Base-by-base conservation (phyloP, 768 basidiomycete species). In the Rhodotorula toruloides region DNA sequence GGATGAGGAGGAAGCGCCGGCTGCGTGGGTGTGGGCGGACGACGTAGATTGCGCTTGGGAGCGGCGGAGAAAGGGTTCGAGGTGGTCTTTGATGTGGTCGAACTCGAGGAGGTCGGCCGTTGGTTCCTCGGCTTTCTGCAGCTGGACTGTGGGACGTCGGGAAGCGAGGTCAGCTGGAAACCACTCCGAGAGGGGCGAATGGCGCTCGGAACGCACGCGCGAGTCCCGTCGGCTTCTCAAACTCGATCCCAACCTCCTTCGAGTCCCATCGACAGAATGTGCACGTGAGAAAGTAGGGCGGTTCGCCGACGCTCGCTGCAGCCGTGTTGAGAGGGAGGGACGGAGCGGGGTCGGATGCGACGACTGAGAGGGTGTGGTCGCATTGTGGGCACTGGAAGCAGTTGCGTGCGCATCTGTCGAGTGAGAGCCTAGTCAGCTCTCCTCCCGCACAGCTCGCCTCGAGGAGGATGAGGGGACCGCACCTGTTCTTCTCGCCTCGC, bases 321-420 rank as follows among this genome's bases (percentile, higher is more conserved):
- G 75, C 62, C 3, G 57, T 34, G 40, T 39, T 53, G 65, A 53
- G 61, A 2, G 71, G 53, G n/a, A 58, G 44, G 1, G 55, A 36
- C n/a, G 72, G 62, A 46, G 96, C 91, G 6, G 67, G 71, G 63
- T 70, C 69, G 13, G 90, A 91, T 19, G 90, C 86, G n/a, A 93
- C 91, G 12, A 93, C 87, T 25, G 88, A 85, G 7, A 97, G 82
- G 9, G 91, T 90, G 74, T 94, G 90, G 53, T 85, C 83, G 78
- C 96, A 99, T 75, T 85, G 86, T 7, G 96, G 96, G 76, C 96
- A 99, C 79, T 88, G 84, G 79, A 98, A 98, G 81, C 96, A 99
- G 75, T 96, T 97, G 61, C 96, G 84, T 25, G 94, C 92, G 78
- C 96, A 99, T 84, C 96, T 97, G 76, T 13, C 9, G 19, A 8